phyloP scores from a whole-genome alignment of 305 asterid species.

The Solanum aculeatissimum region DNA sequence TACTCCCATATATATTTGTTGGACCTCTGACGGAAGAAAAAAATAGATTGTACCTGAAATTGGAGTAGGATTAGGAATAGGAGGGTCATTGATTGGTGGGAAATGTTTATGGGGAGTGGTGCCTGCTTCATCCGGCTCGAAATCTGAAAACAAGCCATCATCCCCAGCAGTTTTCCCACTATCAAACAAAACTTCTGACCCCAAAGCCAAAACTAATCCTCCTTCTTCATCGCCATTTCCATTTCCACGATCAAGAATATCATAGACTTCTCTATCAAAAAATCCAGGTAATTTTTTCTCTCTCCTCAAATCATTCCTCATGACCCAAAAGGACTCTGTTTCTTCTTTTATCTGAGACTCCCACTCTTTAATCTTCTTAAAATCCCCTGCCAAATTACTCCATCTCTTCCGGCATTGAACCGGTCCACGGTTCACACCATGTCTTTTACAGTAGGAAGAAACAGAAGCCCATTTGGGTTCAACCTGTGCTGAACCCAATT shows the following conservation, averaged over 20 bases:
- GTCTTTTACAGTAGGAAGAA: slow-evolving; percentile 72
- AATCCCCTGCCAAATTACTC: slow-evolving; percentile 87
- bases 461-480: slow-evolving; percentile 93
- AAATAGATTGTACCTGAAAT: slow-evolving; percentile 30
- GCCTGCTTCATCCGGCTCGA: slow-evolving; percentile 33
- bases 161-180: slow-evolving; percentile 52
- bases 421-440: slow-evolving; percentile 84
- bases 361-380: slow-evolving; percentile 88
- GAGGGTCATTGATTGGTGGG: slow-evolving; percentile 7
- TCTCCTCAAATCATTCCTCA: slow-evolving; percentile 90
- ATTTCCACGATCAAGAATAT: slow-evolving; percentile 44
- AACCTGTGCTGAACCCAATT: slow-evolving; percentile 54
- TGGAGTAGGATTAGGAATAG: slow-evolving; percentile 37
- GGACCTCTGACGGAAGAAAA: not conserved
- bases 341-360: slow-evolving; percentile 46
- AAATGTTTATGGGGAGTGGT: slow-evolving; percentile 8
- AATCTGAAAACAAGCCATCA: slow-evolving; percentile 62
- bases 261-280: slow-evolving; percentile 81
- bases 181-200: slow-evolving; percentile 39
- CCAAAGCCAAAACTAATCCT: slow-evolving; percentile 34
- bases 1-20: not conserved
- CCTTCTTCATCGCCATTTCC: slow-evolving; percentile 17
- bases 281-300: slow-evolving; percentile 83
- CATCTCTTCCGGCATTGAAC: slow-evolving; percentile 95
- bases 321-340: slow-evolving; percentile 78